Evolutionary conservation across 352 stramenopile species (phyloP).

Genomic region (Phytopythium helicoides): DNA sequence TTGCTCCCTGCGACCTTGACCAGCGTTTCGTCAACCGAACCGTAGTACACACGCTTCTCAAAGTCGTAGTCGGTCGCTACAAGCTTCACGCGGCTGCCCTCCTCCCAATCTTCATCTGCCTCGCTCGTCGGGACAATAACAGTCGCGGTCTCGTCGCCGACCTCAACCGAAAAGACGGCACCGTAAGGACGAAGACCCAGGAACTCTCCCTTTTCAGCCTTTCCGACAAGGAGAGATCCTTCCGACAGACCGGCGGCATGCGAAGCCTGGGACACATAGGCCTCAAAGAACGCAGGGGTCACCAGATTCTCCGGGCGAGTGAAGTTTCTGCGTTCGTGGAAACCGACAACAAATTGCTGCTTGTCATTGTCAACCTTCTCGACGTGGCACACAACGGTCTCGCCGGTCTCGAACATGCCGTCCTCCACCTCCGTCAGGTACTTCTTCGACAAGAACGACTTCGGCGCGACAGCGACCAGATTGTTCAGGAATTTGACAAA

Average conservation of each 20-base stretch:
- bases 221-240: conserved; percentile 43
- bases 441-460: conserved; percentile 73
- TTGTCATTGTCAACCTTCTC: conserved; percentile 74
- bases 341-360: conserved; percentile 80
- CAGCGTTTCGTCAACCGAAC: conserved; percentile 34
- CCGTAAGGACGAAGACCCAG: conserved; percentile 83
- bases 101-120: conserved; percentile 37
- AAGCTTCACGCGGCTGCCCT: conserved; percentile 71
- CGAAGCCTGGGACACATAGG: conserved; percentile 44
- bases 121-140: conserved; percentile 62
- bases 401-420: conserved; percentile 80
- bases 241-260: conserved; percentile 9
- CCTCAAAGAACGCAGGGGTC: conserved; percentile 53
- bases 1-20: conserved; percentile 69
- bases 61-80: conserved; percentile 85
- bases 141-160: conserved; percentile 56
- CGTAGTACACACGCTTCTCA: conserved; percentile 83
- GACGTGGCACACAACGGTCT: conserved; percentile 81
- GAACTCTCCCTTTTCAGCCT: conserved; percentile 82
- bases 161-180: conserved; percentile 77
- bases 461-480: conserved; percentile 75
- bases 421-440: conserved; percentile 71
- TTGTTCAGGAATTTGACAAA: conserved; percentile 90
- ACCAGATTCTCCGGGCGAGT: conserved; percentile 27
- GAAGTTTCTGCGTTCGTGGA: conserved; percentile 42